phyloP scores from a whole-genome alignment of 345 rosid genomes.

The Populus nigra region DNA sequence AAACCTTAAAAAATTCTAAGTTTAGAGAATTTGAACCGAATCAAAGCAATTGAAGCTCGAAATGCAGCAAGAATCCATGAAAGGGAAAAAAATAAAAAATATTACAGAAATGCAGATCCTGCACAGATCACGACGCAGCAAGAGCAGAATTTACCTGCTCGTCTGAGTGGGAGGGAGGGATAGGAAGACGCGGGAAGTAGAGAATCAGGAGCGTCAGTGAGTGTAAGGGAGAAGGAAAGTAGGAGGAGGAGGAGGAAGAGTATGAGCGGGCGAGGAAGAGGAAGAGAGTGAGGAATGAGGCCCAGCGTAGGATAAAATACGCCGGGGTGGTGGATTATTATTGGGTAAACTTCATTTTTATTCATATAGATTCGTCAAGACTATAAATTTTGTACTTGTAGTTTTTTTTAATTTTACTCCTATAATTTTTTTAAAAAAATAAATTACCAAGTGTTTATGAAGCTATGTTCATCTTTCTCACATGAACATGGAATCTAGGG shows the following conservation, averaged over 20 bases:
- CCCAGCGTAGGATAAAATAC: conserved; percentile 20
- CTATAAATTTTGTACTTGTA: too few relatives aligned
- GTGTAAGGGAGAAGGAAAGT: neutral
- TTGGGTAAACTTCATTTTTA: neutral
- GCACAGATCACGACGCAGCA: neutral
- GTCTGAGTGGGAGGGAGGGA: neutral
- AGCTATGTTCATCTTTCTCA: too few relatives aligned
- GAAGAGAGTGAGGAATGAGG: neutral
- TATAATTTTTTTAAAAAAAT: too few relatives aligned
- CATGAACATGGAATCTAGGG: too few relatives aligned
- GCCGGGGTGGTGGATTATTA: conserved; percentile 5
- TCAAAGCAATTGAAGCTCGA: neutral
- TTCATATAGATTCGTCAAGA: neutral
- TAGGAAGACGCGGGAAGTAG: neutral
- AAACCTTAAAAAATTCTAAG: neutral
- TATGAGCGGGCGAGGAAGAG: neutral
- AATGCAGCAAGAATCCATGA: neutral
- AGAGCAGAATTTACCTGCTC: conserved; percentile 19
- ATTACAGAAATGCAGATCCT: neutral
- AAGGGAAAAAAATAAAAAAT: too few relatives aligned
- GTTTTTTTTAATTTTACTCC: too few relatives aligned
- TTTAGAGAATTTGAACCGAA: neutral
- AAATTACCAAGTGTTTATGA: too few relatives aligned
- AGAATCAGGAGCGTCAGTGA: neutral
- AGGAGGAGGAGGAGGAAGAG: neutral